These are phyloP conservation scores for Pichia eremophila DNA, from an alignment of 805 yeast species.

Conservation along the genomic window DNA sequence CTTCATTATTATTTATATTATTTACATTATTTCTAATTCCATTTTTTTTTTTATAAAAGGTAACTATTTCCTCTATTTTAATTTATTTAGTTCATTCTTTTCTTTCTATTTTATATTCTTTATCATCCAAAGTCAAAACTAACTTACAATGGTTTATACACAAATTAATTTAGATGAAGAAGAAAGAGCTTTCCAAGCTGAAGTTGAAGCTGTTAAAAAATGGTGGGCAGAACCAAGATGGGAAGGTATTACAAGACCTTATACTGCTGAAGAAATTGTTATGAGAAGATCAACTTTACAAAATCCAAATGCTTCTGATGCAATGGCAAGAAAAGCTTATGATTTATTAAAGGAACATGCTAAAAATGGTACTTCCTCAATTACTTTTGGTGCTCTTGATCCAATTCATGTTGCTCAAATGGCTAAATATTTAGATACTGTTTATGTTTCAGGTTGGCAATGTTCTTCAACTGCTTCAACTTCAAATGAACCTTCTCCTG, in stretches of 20 bases:
- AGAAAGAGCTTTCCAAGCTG: conserved; percentile 53
- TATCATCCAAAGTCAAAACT: not conserved
- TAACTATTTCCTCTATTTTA: too few relatives aligned
- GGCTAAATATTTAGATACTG: conserved; percentile 89
- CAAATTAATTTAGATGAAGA: conserved; percentile 51
- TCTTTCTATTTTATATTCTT: not conserved
- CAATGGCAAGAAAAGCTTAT: conserved; percentile 77
- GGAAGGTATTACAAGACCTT: conserved; percentile 78
- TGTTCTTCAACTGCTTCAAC: conserved; percentile 97
- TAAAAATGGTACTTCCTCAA: conserved; percentile 61
- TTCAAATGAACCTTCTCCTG: conserved; percentile 96
- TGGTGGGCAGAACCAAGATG: conserved; percentile 97
- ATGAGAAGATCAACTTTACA: conserved; percentile 75
- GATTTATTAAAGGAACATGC: conserved; percentile 63
- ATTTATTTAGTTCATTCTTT: not conserved
- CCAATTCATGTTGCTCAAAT: conserved; percentile 94
- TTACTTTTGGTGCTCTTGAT: conserved; percentile 93
- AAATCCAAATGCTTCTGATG: conserved; percentile 64
- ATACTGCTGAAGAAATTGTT: conserved; percentile 83
- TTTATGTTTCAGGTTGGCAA: conserved; percentile 98
- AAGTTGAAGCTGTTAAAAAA: conserved; percentile 61
- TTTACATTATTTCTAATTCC: too few relatives aligned
- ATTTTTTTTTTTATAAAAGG: too few relatives aligned
- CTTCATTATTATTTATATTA: too few relatives aligned
- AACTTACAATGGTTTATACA: conserved; percentile 40